Evolutionary conservation across 257 asterid genomes (phyloP), one percentile per base, ranked within the genome.

Genomic region (Scutellaria minor): DNA sequence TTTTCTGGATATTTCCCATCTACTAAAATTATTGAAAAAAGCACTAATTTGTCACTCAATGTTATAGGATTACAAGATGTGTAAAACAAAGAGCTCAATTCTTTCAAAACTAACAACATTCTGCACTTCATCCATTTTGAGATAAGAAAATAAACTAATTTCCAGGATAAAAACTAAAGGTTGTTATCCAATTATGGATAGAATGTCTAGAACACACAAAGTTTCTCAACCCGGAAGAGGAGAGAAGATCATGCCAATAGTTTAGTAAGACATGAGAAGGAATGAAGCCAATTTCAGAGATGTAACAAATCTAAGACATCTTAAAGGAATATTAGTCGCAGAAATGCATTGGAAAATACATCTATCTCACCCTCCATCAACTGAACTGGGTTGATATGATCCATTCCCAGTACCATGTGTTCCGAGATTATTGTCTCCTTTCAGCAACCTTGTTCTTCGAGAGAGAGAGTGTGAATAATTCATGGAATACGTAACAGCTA

Each of bases 361-460:
- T 63, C 66, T 61, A 70, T 74, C 89, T 84, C 83, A 92, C 99
- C 99, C 88, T 80, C 85, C 97, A 77, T 91, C 97, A 61, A 89
- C 83, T 61, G 96, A 85, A 78, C 89, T 78, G 65, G 89, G 86
- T 83, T 80, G 84, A 70, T 80, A 68, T 35, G 82, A 72, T 68
- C 95, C 93, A 78, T 91, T 86, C 68, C 88, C 98, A 74, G 77
- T 60, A 64, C 88, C 88, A 79, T 77, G 67, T 53, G 88, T 60
- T 22, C 84, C 86, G 60, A 78, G 66, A 66, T 78, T 86, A 85
- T 84, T 83, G 61, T 91, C 98, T 64, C 94, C 92, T 83, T 89
- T 92, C 73, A 80, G 77, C 63, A 70, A 79, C 83, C 99, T 90
- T 72, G 99, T 95, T 85, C 99, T 95, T 84, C 98, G 87, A 48